A percentile compares a stretch with the other conserved stretches of the same genome.
These are phyloP conservation scores for Phytopythium ostracodes DNA, from an alignment of 352 stramenopile genomes.

Conservation along the genomic window DNA sequence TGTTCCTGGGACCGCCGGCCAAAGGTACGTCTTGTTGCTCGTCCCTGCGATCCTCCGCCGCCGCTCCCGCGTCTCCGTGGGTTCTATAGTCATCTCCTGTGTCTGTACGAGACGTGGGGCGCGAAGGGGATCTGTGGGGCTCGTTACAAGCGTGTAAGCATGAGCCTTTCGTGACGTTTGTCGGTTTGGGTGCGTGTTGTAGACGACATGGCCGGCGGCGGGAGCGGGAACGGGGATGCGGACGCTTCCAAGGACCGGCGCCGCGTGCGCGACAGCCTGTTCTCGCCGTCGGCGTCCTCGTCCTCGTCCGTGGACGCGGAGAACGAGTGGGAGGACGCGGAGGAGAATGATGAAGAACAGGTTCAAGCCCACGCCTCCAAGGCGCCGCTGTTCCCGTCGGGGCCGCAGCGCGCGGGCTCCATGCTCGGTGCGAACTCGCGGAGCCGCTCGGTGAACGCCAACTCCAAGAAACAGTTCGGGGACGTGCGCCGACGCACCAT, in stretches of 20 bases:
- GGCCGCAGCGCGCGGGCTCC: background rate
- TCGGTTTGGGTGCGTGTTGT: background rate
- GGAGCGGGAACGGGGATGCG: background rate
- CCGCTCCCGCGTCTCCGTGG: background rate
- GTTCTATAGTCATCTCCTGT: background rate
- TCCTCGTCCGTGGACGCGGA: conserved; percentile 9
- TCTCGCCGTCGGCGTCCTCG: conserved; percentile 11
- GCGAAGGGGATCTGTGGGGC: background rate
- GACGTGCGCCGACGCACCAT: conserved; percentile 32
- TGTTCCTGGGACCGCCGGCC: conserved; percentile 7
- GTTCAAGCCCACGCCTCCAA: background rate
- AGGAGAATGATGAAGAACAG: background rate
- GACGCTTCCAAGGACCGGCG: background rate
- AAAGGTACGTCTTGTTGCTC: conserved; percentile 2
- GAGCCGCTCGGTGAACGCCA: conserved; percentile 22
- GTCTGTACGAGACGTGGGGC: background rate
- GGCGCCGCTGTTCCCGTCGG: conserved; percentile 8
- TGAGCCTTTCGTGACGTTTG: background rate
- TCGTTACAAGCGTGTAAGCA: background rate
- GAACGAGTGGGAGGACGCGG: background rate
- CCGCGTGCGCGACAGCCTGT: conserved; percentile 9
- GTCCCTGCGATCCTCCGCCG: background rate
- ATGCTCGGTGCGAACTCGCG: conserved; percentile 8
- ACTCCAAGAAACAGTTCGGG: conserved; percentile 16
- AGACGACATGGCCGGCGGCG: conserved; percentile 4